Evolutionary conservation across 768 basidiomycete genomes (phyloP).

Genomic region (Auriscalpium orientale): DNA sequence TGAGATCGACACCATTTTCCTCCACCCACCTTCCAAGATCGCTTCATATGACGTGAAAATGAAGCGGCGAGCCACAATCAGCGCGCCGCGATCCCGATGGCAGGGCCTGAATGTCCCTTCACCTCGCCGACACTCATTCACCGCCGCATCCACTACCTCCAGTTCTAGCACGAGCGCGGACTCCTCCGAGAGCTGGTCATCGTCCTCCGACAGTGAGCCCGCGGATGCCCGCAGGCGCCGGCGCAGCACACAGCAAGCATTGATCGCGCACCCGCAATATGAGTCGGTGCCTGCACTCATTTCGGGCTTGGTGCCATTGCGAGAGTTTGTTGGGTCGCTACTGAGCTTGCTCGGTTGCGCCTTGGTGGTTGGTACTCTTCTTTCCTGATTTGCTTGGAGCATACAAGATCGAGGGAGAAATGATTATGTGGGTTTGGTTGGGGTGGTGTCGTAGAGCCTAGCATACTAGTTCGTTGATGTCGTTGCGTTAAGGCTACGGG

Average conservation of each 20-base stretch:
- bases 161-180: conserved; percentile 9
- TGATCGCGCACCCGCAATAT: conserved; percentile 5
- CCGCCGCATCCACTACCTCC: not conserved
- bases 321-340: conserved; percentile 10
- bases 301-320: conserved; percentile 8
- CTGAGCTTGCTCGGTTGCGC: conserved; percentile 13
- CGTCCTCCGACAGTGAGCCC: conserved; percentile 13
- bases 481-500: no score
- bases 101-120: not conserved
- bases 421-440: no score
- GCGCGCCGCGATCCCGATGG: not conserved
- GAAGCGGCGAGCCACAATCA: not conserved
- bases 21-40: conserved; percentile 9
- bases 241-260: not conserved
- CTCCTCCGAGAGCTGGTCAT: conserved; percentile 4
- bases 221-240: not conserved
- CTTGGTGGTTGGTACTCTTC: conserved; percentile 12
- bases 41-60: not conserved
- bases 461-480: no score
- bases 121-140: not conserved
- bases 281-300: conserved; percentile 6
- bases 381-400: not conserved
- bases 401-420: no score
- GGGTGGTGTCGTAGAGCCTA: no score
- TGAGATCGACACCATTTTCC: conserved; percentile 12